Percentiles rank a stretch among this genome's conserved stretches.
phyloP scores from a whole-genome alignment of 2,329 filamentous ascomycete species.

The Pyrenophora graminea region DNA sequence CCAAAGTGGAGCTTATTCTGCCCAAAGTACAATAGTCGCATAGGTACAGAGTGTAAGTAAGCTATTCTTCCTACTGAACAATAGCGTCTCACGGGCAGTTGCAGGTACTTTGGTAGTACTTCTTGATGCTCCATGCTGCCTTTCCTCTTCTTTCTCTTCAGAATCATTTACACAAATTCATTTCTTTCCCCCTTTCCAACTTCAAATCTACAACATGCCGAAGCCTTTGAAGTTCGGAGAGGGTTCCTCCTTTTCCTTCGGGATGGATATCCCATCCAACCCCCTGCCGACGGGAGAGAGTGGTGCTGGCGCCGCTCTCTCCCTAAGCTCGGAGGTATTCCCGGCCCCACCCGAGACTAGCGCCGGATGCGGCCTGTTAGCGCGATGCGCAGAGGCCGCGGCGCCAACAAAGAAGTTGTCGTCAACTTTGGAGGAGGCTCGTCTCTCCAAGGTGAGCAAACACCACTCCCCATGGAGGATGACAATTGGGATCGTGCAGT shows the following conservation, averaged over 20 bases:
- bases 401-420: constrained; percentile 14
- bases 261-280: not conserved
- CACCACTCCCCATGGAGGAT: constrained; percentile 1
- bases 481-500: constrained; percentile 1
- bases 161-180: not conserved
- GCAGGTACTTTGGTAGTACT: not conserved
- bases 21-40: not conserved
- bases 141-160: constrained; percentile 1
- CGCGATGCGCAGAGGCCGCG: not conserved
- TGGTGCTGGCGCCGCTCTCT: constrained; percentile 10
- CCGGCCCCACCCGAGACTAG: constrained; percentile 2
- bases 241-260: not conserved
- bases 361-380: constrained; percentile 8
- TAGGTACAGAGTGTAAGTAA: not conserved
- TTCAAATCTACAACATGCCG: not conserved
- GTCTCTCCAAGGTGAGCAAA: constrained; percentile 7
- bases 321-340: constrained; percentile 7
- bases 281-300: not conserved
- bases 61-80: not conserved
- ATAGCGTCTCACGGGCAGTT: not conserved
- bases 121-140: not conserved
- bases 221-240: not conserved
- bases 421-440: not conserved
- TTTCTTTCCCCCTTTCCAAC: not conserved
- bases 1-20: not conserved